These are phyloP conservation scores for Coelastrella sp. DNA, from an alignment of 139 green algal species.

Conservation along the genomic window DNA sequence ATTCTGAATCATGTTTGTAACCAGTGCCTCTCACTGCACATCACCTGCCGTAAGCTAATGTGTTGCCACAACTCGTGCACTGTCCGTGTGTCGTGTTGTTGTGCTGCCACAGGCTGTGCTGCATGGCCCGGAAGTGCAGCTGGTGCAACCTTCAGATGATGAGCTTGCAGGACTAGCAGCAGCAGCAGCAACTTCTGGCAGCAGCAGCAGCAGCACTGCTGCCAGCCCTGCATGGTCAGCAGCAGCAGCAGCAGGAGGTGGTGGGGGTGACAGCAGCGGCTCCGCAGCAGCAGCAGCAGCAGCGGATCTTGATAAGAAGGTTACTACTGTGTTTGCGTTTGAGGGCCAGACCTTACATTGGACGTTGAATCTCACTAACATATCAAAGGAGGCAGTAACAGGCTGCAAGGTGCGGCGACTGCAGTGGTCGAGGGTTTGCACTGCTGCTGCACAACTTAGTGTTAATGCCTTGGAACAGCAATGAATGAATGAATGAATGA, in stretches of 20 bases:
- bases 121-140: constrained; percentile 35
- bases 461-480: too few species aligned
- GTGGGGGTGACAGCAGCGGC: constrained; percentile 12
- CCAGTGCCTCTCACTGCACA: too few species aligned
- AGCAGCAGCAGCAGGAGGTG: not conserved
- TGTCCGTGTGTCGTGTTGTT: too few species aligned
- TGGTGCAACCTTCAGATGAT: not conserved
- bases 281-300: constrained; percentile 13
- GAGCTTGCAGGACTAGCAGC: constrained; percentile 20
- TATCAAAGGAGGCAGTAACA: constrained; percentile 12
- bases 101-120: not conserved
- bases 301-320: constrained; percentile 27
- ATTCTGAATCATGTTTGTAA: too few species aligned
- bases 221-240: not conserved
- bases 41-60: too few species aligned
- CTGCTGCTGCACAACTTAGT: too few species aligned
- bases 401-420: not conserved
- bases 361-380: constrained; percentile 58
- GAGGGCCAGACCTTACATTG: constrained; percentile 56
- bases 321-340: constrained; percentile 25
- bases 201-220: constrained; percentile 27
- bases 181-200: not conserved
- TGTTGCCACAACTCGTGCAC: too few species aligned
- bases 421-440: too few species aligned
- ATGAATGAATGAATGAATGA: too few species aligned